A percentile compares a stretch with the other conserved stretches of the same genome.
phyloP scores from a whole-genome alignment of 345 rosid species.

The Stellera chamaejasme region DNA sequence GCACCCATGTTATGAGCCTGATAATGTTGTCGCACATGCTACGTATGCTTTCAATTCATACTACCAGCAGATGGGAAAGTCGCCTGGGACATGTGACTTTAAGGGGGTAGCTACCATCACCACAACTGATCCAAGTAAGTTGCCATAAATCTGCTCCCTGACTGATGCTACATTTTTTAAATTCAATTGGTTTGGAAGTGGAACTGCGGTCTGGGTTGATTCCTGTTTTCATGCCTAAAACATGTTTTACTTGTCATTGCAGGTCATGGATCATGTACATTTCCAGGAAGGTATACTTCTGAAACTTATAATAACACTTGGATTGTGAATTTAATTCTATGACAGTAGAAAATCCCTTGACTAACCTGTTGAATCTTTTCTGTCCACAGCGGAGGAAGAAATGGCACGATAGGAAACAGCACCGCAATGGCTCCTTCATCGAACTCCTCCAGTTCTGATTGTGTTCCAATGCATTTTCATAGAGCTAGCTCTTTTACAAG shows the following conservation, averaged over 20 bases:
- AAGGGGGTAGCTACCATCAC: conserved; percentile 88
- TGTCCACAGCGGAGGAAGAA: conserved; percentile 52
- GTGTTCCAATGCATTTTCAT: conserved; percentile 20
- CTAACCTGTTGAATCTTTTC: conserved; percentile 12
- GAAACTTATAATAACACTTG: conserved; percentile 5
- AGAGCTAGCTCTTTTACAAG: conserved; percentile 27
- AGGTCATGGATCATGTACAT: conserved; percentile 77
- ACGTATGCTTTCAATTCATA: conserved; percentile 88
- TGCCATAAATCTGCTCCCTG: neutral
- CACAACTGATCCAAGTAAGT: conserved; percentile 87
- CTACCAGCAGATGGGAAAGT: conserved; percentile 67
- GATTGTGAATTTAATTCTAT: neutral
- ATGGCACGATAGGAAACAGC: conserved; percentile 49
- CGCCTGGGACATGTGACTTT: conserved; percentile 85
- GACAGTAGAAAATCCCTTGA: neutral
- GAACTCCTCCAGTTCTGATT: conserved; percentile 59
- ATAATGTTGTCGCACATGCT: conserved; percentile 67
- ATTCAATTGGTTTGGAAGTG: neutral
- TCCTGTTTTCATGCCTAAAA: neutral
- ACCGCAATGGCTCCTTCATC: conserved; percentile 72
- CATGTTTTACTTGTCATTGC: conserved; percentile 19
- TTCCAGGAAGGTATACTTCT: conserved; percentile 66
- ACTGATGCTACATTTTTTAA: neutral
- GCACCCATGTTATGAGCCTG: conserved; percentile 75
- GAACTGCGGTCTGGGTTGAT: neutral